Evolutionary conservation across 1,284 basidiomycete species (phyloP), one percentile per base, ranked within the genome.

Genomic region (Apiotrichum gracile): DNA sequence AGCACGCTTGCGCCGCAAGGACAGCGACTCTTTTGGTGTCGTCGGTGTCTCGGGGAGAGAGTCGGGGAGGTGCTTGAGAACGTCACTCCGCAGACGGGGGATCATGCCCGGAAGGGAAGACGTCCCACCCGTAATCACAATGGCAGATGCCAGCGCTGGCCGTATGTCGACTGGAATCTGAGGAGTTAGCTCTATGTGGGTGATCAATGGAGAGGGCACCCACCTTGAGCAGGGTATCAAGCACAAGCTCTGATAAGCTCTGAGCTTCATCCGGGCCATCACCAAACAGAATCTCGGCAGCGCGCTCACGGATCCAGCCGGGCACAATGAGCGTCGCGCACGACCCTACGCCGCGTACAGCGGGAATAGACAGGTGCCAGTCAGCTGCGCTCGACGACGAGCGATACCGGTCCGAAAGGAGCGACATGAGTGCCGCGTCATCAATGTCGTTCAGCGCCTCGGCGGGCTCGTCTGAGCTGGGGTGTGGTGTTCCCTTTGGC

Each of bases 51-150:
- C 22, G 10, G 34, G 33, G 9, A 17, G n/a, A 9, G 24, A 17
- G 14, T 38, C 46, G 1, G 78, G 77, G 29, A 91, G 77, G 5
- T 81, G 80, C 2, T 80, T 79, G 1, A 87, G 68, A 26, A 97
- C 78, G 64, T 93, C 86, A 5, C 79, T 73, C 29, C 90, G 85
- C 21, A 97, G 79, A 4, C 94, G 85, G 8, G 86, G 83, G 39
- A 94, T 87, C 72, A 97, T 91, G 0, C 91, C 91, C 1, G 93
- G 91, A 2, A 98, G 76, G 84, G 91, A 91, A 2, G 88, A 80
- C 1, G 89, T 92, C 4, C 96, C 94, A 5, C 94, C 94, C 0
- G 82, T 81, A 16, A 97, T 81, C 33, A 97, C 80, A 34, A 97
- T 84, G 4, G 85, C 86, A 1, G 85, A 85, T 1, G 85, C 84